Conservation (phyloP, 306 rosid species). For the Sindora glabra region DNA sequence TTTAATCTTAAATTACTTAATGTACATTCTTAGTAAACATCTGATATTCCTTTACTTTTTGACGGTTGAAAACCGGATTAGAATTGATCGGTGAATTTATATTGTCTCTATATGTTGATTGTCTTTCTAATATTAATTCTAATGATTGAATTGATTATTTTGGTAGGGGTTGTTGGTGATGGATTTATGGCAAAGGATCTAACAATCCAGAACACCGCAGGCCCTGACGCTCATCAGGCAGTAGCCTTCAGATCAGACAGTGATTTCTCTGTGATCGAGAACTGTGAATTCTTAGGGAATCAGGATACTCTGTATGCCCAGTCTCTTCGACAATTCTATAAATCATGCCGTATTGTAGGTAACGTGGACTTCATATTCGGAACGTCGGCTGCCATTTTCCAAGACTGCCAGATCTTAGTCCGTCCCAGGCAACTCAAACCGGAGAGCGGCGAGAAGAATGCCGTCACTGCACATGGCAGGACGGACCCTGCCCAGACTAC, state of each 20-base stretch:
- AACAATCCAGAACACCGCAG: conserved; percentile 74
- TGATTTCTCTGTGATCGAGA: conserved; percentile 55
- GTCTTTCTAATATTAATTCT: too few species aligned
- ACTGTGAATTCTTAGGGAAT: conserved; percentile 69
- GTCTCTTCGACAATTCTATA: conserved; percentile 74
- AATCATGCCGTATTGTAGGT: conserved; percentile 60
- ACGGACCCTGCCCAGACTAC: conserved; percentile 75
- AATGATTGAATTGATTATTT: too few species aligned
- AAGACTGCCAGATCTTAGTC: conserved; percentile 51
- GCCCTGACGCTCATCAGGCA: conserved; percentile 87
- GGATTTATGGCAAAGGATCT: conserved; percentile 87
- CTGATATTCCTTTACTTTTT: too few species aligned
- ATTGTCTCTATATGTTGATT: too few species aligned
- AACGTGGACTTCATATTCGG: conserved; percentile 91
- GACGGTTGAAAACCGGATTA: too few species aligned
- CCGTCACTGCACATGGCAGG: conserved; percentile 74
- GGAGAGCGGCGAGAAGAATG: conserved; percentile 57
- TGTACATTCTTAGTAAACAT: too few species aligned
- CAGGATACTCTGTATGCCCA: conserved; percentile 90
- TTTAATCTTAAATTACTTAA: too few species aligned
- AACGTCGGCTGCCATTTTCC: conserved; percentile 65
- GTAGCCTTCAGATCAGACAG: conserved; percentile 89
- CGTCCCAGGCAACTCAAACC: conserved; percentile 52
- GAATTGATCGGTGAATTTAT: too few species aligned
- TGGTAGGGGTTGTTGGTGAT: conserved; percentile 72